phyloP scores from a whole-genome alignment of 805 yeast genomes.

The Saccharomycopsis capsularis region DNA sequence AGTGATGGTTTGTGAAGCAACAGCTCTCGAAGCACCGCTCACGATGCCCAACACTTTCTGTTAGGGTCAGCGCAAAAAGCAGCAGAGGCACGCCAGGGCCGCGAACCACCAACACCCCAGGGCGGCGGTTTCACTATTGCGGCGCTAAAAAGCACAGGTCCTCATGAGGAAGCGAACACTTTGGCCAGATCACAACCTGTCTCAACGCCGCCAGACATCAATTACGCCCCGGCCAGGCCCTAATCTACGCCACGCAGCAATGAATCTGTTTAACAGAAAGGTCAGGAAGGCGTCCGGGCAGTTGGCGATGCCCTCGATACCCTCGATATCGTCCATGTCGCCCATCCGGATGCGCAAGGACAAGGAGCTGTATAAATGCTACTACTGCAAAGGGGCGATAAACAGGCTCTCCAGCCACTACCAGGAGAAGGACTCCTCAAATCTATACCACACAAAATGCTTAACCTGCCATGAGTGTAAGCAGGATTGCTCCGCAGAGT shows the following conservation, averaged over 20 bases:
- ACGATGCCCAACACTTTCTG: no score
- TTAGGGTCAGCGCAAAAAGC: no score
- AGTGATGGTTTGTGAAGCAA: no score
- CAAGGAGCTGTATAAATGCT: slow-evolving; percentile 11
- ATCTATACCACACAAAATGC: slow-evolving; percentile 16
- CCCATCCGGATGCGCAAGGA: slow-evolving; percentile 4
- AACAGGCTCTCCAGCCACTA: slow-evolving; percentile 8
- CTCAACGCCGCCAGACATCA: no score
- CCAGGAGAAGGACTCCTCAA: slow-evolving; percentile 6
- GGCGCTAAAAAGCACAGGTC: no score
- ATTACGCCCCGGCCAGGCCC: no score
- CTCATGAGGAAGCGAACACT: background rate
- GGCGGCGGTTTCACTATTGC: no score
- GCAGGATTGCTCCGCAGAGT: slow-evolving; percentile 16
- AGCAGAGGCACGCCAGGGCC: no score
- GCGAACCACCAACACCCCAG: no score
- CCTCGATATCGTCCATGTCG: slow-evolving; percentile 1
- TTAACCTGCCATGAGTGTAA: slow-evolving; percentile 19
- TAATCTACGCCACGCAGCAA: no score
- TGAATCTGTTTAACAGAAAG: slow-evolving; percentile 16
- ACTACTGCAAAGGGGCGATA: slow-evolving; percentile 20
- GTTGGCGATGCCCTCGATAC: slow-evolving; percentile 6
- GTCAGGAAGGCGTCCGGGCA: slow-evolving; percentile 19
- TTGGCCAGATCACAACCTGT: background rate
- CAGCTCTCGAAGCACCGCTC: no score